phyloP scores from a whole-genome alignment of 306 rosid genomes.

The Vigna radiata region DNA sequence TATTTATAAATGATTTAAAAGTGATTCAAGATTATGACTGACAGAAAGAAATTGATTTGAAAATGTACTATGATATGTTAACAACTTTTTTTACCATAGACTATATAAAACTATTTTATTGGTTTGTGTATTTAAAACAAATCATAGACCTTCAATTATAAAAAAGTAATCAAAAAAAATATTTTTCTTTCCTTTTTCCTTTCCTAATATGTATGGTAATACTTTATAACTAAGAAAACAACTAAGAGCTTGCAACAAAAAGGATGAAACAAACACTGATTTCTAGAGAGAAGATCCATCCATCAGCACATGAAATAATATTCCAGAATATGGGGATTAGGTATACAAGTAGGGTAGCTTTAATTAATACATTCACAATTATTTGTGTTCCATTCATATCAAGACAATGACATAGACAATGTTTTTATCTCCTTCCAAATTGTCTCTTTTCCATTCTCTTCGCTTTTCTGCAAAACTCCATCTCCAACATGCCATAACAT shows the following conservation, averaged over 20 bases:
- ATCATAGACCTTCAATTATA: too few relatives aligned
- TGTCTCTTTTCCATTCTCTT: constrained; percentile 51
- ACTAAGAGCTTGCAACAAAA: constrained; percentile 9
- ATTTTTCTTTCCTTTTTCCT: too few relatives aligned
- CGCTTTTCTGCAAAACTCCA: constrained; percentile 66
- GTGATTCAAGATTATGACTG: too few relatives aligned
- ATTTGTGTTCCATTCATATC: constrained; percentile 49
- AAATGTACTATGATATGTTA: too few relatives aligned
- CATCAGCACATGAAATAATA: constrained; percentile 27
- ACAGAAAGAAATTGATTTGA: too few relatives aligned
- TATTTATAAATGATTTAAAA: too few relatives aligned
- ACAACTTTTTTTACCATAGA: too few relatives aligned
- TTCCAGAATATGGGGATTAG: constrained; percentile 26
- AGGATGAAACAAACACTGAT: constrained; percentile 33
- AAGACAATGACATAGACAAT: constrained; percentile 57
- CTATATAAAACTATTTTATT: too few relatives aligned
- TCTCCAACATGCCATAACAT: constrained; percentile 63
- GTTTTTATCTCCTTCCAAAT: constrained; percentile 49
- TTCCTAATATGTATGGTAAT: too few relatives aligned
- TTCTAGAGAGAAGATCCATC: constrained; percentile 20
- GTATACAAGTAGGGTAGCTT: constrained; percentile 36
- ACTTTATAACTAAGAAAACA: background rate
- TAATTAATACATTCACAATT: constrained; percentile 35
- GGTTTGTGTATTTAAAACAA: too few relatives aligned
- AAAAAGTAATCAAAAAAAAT: too few relatives aligned